Conservation (phyloP, 2,329 filamentous ascomycete genomes). For the Taxawa tesnikishii region DNA sequence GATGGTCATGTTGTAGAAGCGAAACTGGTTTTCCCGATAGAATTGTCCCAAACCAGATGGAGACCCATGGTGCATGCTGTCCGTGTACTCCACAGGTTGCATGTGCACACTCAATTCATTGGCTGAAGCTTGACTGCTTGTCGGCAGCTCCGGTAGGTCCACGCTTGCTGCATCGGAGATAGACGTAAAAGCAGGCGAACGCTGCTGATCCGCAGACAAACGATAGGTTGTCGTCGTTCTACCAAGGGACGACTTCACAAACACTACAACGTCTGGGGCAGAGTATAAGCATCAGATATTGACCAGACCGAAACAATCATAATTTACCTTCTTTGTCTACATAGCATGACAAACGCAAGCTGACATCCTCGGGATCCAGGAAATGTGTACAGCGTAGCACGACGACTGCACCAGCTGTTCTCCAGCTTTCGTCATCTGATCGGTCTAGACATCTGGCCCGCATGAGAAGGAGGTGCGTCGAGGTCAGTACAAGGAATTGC, state of each 20-base stretch:
- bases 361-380: conserved; percentile 39
- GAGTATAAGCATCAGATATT: no score
- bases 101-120: conserved; percentile 1
- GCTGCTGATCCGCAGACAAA: conserved; percentile 10
- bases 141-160: conserved; percentile 8
- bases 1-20: conserved; percentile 8
- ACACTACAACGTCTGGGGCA: conserved; percentile 16
- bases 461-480: conserved; percentile 38
- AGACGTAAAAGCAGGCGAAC: conserved; percentile 8
- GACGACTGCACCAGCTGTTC: conserved; percentile 20
- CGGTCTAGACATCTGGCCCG: conserved; percentile 24
- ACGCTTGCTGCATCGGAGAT: conserved; percentile 17
- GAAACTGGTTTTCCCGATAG: conserved; percentile 3
- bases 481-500: conserved; percentile 49
- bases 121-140: not conserved
- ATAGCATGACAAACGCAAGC: conserved; percentile 25
- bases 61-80: conserved; percentile 1
- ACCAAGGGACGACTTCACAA: conserved; percentile 22
- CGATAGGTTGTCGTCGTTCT: conserved; percentile 17
- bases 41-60: conserved; percentile 3
- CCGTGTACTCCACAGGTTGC: conserved; percentile 3
- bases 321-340: conserved; percentile 20
- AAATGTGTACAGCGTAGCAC: conserved; percentile 42
- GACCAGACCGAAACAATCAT: no score
- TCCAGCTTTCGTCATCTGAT: conserved; percentile 10